Evolutionary conservation across 2,329 filamentous ascomycete species (phyloP).

Genomic region (Fusarium praegraminearum): DNA sequence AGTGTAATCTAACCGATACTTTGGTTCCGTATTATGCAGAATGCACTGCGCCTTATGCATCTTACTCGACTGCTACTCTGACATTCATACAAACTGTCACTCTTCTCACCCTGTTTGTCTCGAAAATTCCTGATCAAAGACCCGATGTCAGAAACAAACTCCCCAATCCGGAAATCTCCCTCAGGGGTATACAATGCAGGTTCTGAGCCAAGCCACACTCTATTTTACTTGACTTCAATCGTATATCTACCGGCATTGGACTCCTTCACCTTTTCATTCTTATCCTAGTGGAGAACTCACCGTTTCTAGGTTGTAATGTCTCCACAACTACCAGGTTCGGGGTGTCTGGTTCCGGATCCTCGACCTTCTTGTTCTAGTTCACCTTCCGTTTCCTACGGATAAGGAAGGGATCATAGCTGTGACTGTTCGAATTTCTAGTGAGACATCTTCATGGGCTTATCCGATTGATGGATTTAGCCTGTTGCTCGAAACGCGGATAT

Average conservation of each 20-base stretch:
- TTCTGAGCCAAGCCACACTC: conserved; percentile 7
- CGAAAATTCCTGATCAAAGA: neutral
- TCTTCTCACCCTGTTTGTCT: neutral
- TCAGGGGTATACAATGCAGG: neutral
- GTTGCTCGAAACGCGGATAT: conserved; percentile 6
- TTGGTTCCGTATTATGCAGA: neutral
- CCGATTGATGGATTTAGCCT: conserved; percentile 12
- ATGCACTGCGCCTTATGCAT: neutral
- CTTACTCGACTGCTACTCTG: neutral
- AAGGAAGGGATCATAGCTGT: conserved; percentile 7
- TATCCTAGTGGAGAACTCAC: neutral
- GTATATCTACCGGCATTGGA: neutral
- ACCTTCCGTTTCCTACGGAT: conserved; percentile 16
- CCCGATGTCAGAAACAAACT: neutral
- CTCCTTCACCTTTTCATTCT: neutral
- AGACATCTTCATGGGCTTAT: conserved; percentile 7
- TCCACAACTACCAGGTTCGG: conserved; percentile 19
- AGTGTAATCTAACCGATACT: conserved; percentile 1
- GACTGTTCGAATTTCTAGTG: neutral
- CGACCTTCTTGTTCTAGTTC: conserved; percentile 16
- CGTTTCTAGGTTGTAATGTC: neutral
- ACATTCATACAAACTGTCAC: neutral
- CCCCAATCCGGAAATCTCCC: neutral
- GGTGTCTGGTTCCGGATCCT: conserved; percentile 8
- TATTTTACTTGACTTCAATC: neutral